A percentile compares a stretch with the other conserved stretches of the same genome.
Conservation (phyloP, 169 alveolate genomes). For the Besnoitia besnoiti region DNA sequence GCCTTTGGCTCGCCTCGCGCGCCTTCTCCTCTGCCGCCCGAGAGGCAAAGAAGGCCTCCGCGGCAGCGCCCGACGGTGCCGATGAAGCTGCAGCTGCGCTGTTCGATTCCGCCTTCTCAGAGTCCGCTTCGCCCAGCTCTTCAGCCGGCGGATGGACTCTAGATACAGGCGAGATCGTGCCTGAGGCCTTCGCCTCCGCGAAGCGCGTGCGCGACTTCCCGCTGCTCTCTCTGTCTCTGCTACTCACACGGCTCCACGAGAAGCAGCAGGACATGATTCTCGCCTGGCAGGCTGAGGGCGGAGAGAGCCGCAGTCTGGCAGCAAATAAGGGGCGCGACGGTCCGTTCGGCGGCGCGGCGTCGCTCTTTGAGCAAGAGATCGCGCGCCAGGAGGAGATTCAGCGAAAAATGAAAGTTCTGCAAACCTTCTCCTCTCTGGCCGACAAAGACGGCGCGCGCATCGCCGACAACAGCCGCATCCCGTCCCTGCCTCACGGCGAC, state of each 20-base stretch:
- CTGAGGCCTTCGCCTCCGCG: not conserved
- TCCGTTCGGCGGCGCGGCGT: not conserved
- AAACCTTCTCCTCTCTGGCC: not conserved
- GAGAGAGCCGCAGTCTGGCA: not conserved
- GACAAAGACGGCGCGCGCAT: not conserved
- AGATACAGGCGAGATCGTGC: conserved; percentile 27
- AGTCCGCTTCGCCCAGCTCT: not conserved
- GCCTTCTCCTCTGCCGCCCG: not conserved
- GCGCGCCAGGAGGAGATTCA: not conserved
- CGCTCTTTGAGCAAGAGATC: not conserved
- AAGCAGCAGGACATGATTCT: not conserved
- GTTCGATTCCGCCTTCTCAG: not conserved
- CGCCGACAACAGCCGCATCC: not conserved
- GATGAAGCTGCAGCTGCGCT: not conserved
- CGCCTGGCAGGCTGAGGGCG: not conserved
- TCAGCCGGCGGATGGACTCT: not conserved
- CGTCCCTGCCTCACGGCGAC: not conserved
- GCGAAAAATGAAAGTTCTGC: not conserved
- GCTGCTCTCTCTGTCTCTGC: not conserved
- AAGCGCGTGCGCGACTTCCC: not conserved
- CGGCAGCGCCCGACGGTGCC: not conserved
- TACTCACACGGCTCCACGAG: not conserved
- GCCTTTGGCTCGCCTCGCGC: not conserved
- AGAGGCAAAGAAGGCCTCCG: not conserved
- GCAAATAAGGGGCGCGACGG: not conserved